These are phyloP conservation scores for Candida coleopterorum DNA, from an alignment of 805 yeast genomes.

Conservation along the genomic window DNA sequence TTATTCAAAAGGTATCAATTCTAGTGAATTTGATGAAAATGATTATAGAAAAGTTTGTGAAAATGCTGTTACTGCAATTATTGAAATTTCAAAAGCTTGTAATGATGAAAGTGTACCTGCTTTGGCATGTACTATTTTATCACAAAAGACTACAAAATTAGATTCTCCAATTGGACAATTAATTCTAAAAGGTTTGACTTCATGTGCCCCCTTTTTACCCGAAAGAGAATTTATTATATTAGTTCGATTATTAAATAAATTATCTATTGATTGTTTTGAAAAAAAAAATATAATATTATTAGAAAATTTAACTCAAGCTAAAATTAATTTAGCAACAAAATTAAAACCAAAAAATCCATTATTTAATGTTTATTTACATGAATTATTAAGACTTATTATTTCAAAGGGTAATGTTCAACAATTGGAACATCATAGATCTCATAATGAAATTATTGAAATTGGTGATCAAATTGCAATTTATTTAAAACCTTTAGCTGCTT, in stretches of 20 bases:
- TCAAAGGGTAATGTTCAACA: constrained; percentile 75
- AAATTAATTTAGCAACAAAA: constrained; percentile 39
- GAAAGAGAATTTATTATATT: constrained; percentile 66
- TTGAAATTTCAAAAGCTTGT: constrained; percentile 61
- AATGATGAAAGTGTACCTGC: constrained; percentile 70
- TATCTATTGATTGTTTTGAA: constrained; percentile 42
- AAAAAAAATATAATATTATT: constrained; percentile 34
- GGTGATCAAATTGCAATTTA: constrained; percentile 64
- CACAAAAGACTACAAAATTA: constrained; percentile 59
- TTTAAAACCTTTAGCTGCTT: constrained; percentile 68
- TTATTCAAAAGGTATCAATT: constrained; percentile 4
- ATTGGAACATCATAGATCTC: constrained; percentile 76
- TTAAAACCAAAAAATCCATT: constrained; percentile 41
- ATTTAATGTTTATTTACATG: constrained; percentile 55
- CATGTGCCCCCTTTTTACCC: constrained; percentile 56
- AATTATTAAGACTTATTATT: constrained; percentile 61
- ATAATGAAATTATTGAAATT: constrained; percentile 61
- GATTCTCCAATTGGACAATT: constrained; percentile 51
- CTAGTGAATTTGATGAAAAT: constrained; percentile 20
- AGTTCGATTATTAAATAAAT: constrained; percentile 51
- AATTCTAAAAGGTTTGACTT: constrained; percentile 58
- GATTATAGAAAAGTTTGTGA: constrained; percentile 44
- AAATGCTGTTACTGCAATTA: constrained; percentile 66
- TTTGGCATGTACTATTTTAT: constrained; percentile 73
- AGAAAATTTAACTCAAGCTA: constrained; percentile 44